Percentiles rank a stretch among this genome's conserved stretches.
These are phyloP conservation scores for Aspergillus cavernicola DNA, from an alignment of 495 filamentous ascomycete species.

Conservation along the genomic window DNA sequence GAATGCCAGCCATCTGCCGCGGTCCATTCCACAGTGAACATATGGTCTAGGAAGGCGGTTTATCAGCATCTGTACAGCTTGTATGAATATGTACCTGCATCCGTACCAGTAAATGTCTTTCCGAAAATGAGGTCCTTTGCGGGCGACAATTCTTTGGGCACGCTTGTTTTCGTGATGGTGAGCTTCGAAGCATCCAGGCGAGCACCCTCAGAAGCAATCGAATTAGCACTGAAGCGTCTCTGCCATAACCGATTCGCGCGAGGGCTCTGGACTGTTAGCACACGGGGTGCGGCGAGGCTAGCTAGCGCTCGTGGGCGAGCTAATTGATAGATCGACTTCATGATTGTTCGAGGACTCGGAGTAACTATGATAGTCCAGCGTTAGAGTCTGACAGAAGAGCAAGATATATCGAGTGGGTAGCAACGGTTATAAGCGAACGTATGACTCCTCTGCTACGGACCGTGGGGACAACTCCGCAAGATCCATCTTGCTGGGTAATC, in stretches of 20 bases:
- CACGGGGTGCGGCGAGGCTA: constrained; percentile 24
- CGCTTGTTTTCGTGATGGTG: constrained; percentile 64
- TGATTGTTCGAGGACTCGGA: constrained; percentile 13
- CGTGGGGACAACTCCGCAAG: constrained; percentile 29
- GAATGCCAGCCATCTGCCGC: constrained; percentile 73
- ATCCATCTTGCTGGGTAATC: neutral
- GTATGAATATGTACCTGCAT: neutral
- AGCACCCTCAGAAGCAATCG: constrained; percentile 51
- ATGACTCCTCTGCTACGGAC: constrained; percentile 29
- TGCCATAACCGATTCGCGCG: constrained; percentile 30
- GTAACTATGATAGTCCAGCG: neutral
- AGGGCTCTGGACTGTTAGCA: constrained; percentile 24
- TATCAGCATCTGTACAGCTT: constrained; percentile 16
- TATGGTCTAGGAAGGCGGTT: constrained; percentile 68
- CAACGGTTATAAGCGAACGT: constrained; percentile 22
- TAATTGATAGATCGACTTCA: constrained; percentile 42
- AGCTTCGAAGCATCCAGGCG: constrained; percentile 76
- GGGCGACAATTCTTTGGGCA: constrained; percentile 68
- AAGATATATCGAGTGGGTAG: constrained; percentile 6
- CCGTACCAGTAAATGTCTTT: constrained; percentile 75
- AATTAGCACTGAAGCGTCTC: constrained; percentile 58
- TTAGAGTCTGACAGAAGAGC: constrained; percentile 6
- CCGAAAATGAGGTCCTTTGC: constrained; percentile 84
- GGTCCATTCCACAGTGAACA: constrained; percentile 95
- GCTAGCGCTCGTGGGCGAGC: constrained; percentile 34